Conservation (phyloP, 768 basidiomycete species). For the Tricholoma terreum region DNA sequence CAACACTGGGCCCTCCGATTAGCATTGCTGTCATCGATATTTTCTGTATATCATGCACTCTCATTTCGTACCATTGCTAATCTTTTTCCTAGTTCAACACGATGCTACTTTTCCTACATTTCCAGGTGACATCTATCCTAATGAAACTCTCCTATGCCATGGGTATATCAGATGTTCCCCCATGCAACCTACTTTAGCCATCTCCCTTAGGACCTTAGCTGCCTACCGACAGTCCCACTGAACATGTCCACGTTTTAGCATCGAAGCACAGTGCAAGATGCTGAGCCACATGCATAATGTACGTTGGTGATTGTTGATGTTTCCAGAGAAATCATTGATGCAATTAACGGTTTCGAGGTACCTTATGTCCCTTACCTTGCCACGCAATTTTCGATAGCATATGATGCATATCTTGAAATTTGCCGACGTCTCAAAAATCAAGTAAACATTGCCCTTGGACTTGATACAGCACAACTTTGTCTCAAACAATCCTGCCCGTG, state of each 20-base stretch:
- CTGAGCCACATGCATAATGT: slow-evolving; percentile 14
- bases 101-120: not conserved
- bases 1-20: not conserved
- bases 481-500: not conserved
- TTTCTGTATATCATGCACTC: not conserved
- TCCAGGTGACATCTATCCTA: slow-evolving; percentile 3
- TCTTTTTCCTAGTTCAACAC: not conserved
- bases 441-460: not conserved
- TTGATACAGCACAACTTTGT: not conserved
- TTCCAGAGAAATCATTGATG: not conserved
- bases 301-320: not conserved
- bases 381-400: not conserved
- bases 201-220: slow-evolving; percentile 2
- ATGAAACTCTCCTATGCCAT: slow-evolving; percentile 7
- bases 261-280: slow-evolving; percentile 9
- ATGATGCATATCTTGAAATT: slow-evolving; percentile 4
- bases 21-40: not conserved
- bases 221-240: slow-evolving; percentile 9
- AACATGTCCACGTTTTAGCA: slow-evolving; percentile 9
- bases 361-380: not conserved
- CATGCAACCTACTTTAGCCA: slow-evolving; percentile 5
- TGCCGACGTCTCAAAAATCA: not conserved
- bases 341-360: not conserved
- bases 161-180: slow-evolving; percentile 10
- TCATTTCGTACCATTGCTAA: not conserved